Conservation (phyloP, 75 land plant genomes). For the Larix kaempferi region DNA sequence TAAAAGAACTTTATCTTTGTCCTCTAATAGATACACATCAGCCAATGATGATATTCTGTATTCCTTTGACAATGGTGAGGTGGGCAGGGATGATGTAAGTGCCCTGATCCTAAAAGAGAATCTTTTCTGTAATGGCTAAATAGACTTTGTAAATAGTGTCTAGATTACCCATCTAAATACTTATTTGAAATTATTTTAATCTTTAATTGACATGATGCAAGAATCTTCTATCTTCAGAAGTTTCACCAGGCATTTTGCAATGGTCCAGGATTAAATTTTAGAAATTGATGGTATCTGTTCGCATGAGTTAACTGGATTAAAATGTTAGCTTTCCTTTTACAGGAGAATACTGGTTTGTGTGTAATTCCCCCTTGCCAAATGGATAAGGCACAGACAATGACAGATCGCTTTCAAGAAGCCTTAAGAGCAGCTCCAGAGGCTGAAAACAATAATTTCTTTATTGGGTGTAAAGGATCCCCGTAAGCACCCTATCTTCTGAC, state of each 20-base stretch:
- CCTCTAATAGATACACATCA: background rate
- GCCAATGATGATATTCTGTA: conserved; percentile 3
- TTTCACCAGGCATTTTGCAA: background rate
- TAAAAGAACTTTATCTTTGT: background rate
- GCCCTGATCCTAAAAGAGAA: background rate
- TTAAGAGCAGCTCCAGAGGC: conserved; percentile 16
- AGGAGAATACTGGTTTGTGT: background rate
- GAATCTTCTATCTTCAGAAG: background rate
- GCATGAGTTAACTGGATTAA: background rate
- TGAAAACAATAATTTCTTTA: background rate
- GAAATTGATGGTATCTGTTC: background rate
- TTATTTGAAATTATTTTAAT: background rate
- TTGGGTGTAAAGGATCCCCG: background rate
- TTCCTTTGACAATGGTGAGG: background rate
- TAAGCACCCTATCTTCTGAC: background rate
- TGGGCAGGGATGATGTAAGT: conserved; percentile 3
- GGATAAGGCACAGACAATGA: conserved; percentile 31
- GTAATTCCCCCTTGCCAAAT: conserved; percentile 5
- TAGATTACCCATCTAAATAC: background rate
- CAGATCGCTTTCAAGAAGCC: conserved; percentile 48
- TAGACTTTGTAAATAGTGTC: background rate
- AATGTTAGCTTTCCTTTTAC: background rate
- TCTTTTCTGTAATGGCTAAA: background rate
- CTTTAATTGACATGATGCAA: background rate
- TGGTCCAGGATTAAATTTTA: background rate